Evolutionary conservation across 1,139 yeast genomes (phyloP), one percentile per base, ranked within the genome.

Genomic region (Kazachstania sp.): DNA sequence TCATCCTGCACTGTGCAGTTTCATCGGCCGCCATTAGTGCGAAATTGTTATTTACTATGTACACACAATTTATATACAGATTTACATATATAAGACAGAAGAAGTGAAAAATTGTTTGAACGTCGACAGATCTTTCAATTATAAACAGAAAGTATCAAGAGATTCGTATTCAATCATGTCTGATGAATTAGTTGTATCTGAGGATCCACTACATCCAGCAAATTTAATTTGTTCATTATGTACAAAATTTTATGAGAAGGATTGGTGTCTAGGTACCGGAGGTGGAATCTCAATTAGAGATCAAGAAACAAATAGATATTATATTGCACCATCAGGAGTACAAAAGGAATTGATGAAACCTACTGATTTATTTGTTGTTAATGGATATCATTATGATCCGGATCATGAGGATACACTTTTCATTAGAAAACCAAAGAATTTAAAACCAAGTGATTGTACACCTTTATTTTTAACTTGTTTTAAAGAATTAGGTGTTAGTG

Each of bases 251-350:
- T 90, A 85, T 63, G 74, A 78, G 58, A 83, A 83, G 61, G 83
- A 86, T 49, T 88, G 97, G 96, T 94, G 87, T 53, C 84, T 95
- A 0, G 97, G 97, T 4, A 90, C 97, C 1, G 97, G 96, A 2
- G 97, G 97, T 26, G 97, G 97, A 3, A 83, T 90, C 58, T 84
- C 95, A 36, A 83, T 90, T 46, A 72, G 84, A 52, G 79, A 83
- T 45, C 75, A 71, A 29, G 73, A 72, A 3, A 60, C 66, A 3
- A 73, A 79, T 49, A 61, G 71, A 37, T 79, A 86, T 18, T 90
- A 77, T 63, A 75, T 90, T 41, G 95, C 97, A 0, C 97, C 97
- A 2, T 86, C 95, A 8, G 97, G 97, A 1, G 95, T 90, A 7
- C 97, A 90, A 63, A 90, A 90, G 68, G 97, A 90, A 65, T 72